These are phyloP conservation scores for Phytophthora uliginosa DNA, from an alignment of 352 stramenopile genomes.

Conservation along the genomic window DNA sequence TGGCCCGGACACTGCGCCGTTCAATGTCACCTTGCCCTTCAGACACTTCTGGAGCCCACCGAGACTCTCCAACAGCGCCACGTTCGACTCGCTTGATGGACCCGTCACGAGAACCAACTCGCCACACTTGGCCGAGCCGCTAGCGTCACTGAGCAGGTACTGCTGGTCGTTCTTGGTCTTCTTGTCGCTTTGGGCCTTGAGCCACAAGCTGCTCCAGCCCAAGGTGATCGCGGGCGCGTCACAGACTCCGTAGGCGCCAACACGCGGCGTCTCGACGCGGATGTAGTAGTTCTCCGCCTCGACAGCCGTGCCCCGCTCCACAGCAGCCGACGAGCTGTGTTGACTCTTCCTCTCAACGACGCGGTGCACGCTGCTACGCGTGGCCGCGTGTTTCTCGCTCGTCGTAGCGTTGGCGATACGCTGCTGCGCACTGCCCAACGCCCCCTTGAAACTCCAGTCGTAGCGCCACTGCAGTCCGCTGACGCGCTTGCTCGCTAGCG, in stretches of 20 bases:
- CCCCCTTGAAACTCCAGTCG: conserved; percentile 35
- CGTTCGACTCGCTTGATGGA: conserved; percentile 33
- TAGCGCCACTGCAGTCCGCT: conserved; percentile 42
- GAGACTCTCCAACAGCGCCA: conserved; percentile 40
- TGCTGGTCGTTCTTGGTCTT: conserved; percentile 18
- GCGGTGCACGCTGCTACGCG: conserved; percentile 11
- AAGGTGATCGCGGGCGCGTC: conserved; percentile 32
- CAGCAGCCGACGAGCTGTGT: conserved; percentile 11
- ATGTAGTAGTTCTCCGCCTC: conserved; percentile 46
- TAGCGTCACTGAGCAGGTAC: conserved; percentile 37
- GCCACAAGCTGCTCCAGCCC: conserved; percentile 42
- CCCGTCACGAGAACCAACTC: conserved; percentile 45
- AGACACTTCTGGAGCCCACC: conserved; percentile 26
- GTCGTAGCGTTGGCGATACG: conserved; percentile 8
- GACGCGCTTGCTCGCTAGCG: conserved; percentile 32
- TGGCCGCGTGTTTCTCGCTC: conserved; percentile 15
- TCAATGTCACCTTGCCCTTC: conserved; percentile 40
- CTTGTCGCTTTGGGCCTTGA: conserved; percentile 23
- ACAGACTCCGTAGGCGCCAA: conserved; percentile 11
- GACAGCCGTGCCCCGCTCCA: conserved; percentile 1
- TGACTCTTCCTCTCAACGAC: conserved; percentile 19
- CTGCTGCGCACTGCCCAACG: conserved; percentile 18
- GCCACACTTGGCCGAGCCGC: conserved; percentile 37
- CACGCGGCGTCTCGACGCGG: conserved; percentile 41
- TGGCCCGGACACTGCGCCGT: conserved; percentile 16